These are phyloP conservation scores for Actinomortierella ambigua DNA, from an alignment of 371 early-diverging fungal species.

Conservation along the genomic window DNA sequence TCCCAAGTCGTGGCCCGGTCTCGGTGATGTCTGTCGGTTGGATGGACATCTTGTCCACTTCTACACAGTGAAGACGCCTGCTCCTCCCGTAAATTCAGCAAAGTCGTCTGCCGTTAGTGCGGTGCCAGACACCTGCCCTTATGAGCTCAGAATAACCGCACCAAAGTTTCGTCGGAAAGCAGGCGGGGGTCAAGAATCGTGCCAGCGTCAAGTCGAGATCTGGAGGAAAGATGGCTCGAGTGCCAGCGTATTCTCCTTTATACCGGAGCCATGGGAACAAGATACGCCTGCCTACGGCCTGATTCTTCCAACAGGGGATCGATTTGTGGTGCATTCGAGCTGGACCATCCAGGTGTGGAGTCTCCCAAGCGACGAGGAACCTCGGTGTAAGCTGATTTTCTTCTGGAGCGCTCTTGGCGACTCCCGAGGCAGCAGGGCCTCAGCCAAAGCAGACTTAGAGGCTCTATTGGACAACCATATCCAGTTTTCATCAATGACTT, in stretches of 20 bases:
- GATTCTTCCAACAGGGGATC: slow-evolving; percentile 29
- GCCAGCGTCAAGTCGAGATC: too few relatives aligned
- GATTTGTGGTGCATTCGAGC: slow-evolving; percentile 29
- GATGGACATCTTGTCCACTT: too few relatives aligned
- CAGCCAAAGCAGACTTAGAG: background rate
- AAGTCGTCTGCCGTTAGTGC: too few relatives aligned
- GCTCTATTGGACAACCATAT: slow-evolving; percentile 12
- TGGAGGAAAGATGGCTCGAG: too few relatives aligned
- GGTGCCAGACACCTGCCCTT: too few relatives aligned
- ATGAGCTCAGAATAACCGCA: too few relatives aligned
- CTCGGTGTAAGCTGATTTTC: slow-evolving; percentile 32
- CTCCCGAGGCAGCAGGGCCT: slow-evolving; percentile 12
- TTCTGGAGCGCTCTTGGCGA: slow-evolving; percentile 34
- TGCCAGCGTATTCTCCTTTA: slow-evolving; percentile 31
- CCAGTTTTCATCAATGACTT: slow-evolving; percentile 12
- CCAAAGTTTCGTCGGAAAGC: too few relatives aligned
- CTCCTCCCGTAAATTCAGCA: too few relatives aligned
- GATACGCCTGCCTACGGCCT: slow-evolving; percentile 24
- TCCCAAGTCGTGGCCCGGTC: too few relatives aligned
- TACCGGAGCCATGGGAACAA: slow-evolving; percentile 47
- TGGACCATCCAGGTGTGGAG: slow-evolving; percentile 43
- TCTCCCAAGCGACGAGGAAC: slow-evolving; percentile 25
- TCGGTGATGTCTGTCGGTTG: too few relatives aligned
- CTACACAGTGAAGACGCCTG: too few relatives aligned
- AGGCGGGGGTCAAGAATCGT: too few relatives aligned